Evolutionary conservation across 495 filamentous ascomycete species (phyloP).

Genomic region (Ramalina peruviana): DNA sequence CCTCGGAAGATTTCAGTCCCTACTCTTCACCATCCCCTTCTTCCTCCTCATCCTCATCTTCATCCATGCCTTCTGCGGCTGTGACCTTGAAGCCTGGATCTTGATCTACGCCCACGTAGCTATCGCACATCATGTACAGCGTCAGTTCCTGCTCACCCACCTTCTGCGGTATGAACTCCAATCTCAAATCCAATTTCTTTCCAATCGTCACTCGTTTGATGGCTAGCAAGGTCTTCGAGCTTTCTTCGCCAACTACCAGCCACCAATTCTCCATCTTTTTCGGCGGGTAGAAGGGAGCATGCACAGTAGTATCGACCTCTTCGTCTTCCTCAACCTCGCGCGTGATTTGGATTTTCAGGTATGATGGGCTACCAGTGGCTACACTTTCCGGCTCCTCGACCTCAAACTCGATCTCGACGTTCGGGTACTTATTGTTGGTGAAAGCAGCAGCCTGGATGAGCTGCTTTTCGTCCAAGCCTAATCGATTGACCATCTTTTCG

Average conservation of each 20-base stretch:
- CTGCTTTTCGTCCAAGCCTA: slow-evolving; percentile 69
- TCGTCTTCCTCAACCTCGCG: slow-evolving; percentile 66
- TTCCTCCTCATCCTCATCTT: slow-evolving; percentile 76
- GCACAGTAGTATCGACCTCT: slow-evolving; percentile 71
- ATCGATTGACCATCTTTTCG: slow-evolving; percentile 52
- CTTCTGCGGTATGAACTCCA: slow-evolving; percentile 79
- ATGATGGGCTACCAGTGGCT: slow-evolving; percentile 63
- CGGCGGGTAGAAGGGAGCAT: slow-evolving; percentile 87
- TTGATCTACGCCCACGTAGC: slow-evolving; percentile 94
- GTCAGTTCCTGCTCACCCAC: slow-evolving; percentile 73
- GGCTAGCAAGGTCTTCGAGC: slow-evolving; percentile 68
- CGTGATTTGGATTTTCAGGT: slow-evolving; percentile 76
- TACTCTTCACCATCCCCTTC: slow-evolving; percentile 25
- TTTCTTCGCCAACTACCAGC: slow-evolving; percentile 81
- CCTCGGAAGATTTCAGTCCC: no score
- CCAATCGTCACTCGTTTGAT: slow-evolving; percentile 92
- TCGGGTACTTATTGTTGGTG: slow-evolving; percentile 94
- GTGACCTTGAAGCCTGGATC: slow-evolving; percentile 76
- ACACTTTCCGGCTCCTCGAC: slow-evolving; percentile 69
- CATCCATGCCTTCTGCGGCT: slow-evolving; percentile 87
- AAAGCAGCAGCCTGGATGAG: slow-evolving; percentile 81
- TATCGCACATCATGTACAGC: slow-evolving; percentile 92
- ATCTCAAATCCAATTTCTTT: slow-evolving; percentile 54
- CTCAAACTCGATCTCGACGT: slow-evolving; percentile 78
- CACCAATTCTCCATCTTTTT: slow-evolving; percentile 98